Percentiles rank a stretch among this genome's conserved stretches.
Evolutionary conservation across 1,284 basidiomycete species (phyloP).

Genomic region (Blastosporella zonata): DNA sequence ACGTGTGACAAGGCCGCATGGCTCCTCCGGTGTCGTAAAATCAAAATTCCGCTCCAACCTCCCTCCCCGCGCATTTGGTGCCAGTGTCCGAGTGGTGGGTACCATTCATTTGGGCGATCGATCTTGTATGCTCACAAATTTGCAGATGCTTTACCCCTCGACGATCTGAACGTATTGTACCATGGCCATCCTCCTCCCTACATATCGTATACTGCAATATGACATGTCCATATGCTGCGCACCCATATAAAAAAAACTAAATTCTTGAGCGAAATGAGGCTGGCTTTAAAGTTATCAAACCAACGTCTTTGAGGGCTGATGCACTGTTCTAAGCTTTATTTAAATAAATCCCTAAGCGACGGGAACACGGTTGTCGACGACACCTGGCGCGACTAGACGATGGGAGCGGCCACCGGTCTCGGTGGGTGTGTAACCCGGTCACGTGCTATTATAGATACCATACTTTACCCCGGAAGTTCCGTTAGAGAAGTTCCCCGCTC

Average conservation of each 20-base stretch:
- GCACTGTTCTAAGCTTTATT: background rate
- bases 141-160: conserved; percentile 61
- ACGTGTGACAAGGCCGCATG: conserved; percentile 90
- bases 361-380: no score
- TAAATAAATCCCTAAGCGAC: background rate
- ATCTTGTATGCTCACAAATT: conserved; percentile 10
- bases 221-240: conserved; percentile 20
- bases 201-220: conserved; percentile 49
- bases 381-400: background rate
- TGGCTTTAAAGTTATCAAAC: no score
- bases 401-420: background rate
- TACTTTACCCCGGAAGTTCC: background rate
- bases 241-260: conserved; percentile 11
- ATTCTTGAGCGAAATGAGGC: background rate
- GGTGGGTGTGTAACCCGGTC: background rate
- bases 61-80: conserved; percentile 94
- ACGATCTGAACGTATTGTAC: conserved; percentile 42
- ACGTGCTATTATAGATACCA: background rate
- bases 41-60: conserved; percentile 97
- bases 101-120: conserved; percentile 33
- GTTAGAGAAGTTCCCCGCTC: conserved; percentile 2
- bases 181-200: conserved; percentile 34
- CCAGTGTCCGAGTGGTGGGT: conserved; percentile 85
- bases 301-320: no score
- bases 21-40: conserved; percentile 95